These are phyloP conservation scores for Omphalotus olearius DNA, from an alignment of 1,284 basidiomycete genomes.

Conservation along the genomic window DNA sequence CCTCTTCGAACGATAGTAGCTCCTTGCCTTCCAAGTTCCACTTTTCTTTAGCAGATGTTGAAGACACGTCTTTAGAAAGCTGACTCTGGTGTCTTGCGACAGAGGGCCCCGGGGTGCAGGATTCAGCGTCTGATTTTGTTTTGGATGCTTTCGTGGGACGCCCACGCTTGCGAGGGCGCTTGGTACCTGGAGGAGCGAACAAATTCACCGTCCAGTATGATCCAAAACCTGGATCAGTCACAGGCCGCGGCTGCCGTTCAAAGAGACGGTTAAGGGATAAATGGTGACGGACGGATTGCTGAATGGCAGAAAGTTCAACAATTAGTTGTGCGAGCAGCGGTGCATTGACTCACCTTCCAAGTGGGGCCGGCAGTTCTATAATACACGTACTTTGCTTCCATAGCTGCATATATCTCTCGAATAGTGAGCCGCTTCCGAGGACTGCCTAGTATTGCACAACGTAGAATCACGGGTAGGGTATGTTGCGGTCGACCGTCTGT, in stretches of 20 bases:
- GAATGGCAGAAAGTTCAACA: neutral
- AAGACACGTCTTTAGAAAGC: slow-evolving; percentile 33
- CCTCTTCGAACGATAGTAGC: slow-evolving; percentile 23
- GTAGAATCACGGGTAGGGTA: slow-evolving; percentile 74
- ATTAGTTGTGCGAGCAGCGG: slow-evolving; percentile 6
- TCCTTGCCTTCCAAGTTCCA: slow-evolving; percentile 20
- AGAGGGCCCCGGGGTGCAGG: slow-evolving; percentile 20
- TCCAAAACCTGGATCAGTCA: slow-evolving; percentile 77
- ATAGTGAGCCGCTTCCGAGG: slow-evolving; percentile 71
- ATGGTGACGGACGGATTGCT: slow-evolving; percentile 84
- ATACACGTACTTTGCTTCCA: slow-evolving; percentile 78
- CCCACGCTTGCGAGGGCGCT: slow-evolving; percentile 77
- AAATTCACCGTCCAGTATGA: slow-evolving; percentile 84
- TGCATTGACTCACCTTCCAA: slow-evolving; percentile 61
- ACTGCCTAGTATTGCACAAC: slow-evolving; percentile 76
- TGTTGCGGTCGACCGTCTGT: slow-evolving; percentile 74
- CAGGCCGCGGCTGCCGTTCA: slow-evolving; percentile 72
- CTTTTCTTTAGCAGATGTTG: slow-evolving; percentile 7
- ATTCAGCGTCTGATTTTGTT: slow-evolving; percentile 14
- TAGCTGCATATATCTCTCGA: slow-evolving; percentile 76
- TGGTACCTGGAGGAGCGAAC: slow-evolving; percentile 73
- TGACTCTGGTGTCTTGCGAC: slow-evolving; percentile 41
- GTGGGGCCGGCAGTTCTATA: slow-evolving; percentile 73
- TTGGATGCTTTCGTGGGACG: slow-evolving; percentile 44
- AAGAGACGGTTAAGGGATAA: slow-evolving; percentile 75